Evolutionary conservation across 2,329 filamentous ascomycete genomes (phyloP), one percentile per base, ranked within the genome.

Genomic region (Penicillium sp.): DNA sequence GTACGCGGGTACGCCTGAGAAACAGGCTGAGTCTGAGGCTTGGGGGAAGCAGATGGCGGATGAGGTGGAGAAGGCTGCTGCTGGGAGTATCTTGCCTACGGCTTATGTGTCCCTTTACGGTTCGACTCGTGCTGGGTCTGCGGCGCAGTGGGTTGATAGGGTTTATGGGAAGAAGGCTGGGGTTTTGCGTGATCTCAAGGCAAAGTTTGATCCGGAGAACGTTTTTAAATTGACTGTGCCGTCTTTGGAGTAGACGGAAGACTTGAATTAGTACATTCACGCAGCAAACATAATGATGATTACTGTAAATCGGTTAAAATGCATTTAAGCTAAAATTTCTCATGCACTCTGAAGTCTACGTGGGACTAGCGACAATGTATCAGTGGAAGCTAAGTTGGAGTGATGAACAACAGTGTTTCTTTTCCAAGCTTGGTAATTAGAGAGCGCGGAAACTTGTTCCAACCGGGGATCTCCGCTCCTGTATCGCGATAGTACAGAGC

Each of bases 151-250:
- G 35, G 40, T 59, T 2, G 35, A 47, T 1, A 55, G 49, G 7
- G 43, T 49, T 2, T 65, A 61, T 67, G 68, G 69, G 29, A 53
- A 42, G 22, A 64, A 60, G 54, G 65, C 23, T 51, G 57, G 43
- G 14, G 27, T 26, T 2, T 20, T 65, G 8, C 31, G 45, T 6
- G 47, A 22, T 3, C 37, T 64, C 26, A 66, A 66, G 54, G n/a
- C 45, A 26, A 53, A 23, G 20, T 53, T 59, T 35, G 61, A 64
- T 51, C 60, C 61, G 2, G 49, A 45, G 1, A 56, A 56, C 43
- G 50, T 65, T 4, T 65, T 62, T 49, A 55, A 15, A 42, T 51
- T 53, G 45, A 51, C 56, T 1, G 53, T 58, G 20, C 56, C 56
- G 6, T 37, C 49, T 23, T 40, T 58, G 45, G 23, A 57, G n/a